A percentile compares a stretch with the other conserved stretches of the same genome.
Evolutionary conservation across 371 early-diverging fungal genomes (phyloP).

Genomic region (Catenaria anguillulae): DNA sequence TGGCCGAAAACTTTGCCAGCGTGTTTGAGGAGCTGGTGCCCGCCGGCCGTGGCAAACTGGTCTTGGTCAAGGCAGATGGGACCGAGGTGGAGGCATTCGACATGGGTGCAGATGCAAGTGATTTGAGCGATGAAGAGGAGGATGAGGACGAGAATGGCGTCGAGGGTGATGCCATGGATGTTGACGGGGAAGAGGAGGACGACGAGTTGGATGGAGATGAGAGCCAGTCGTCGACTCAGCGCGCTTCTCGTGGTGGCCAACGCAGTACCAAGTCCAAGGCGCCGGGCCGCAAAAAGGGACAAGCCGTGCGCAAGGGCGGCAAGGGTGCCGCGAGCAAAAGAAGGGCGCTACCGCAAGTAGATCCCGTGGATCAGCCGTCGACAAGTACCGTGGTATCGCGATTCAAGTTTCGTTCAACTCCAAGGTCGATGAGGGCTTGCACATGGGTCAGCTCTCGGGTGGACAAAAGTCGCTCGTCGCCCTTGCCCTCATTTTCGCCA

Average conservation of each 20-base stretch:
- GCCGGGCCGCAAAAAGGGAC: no score
- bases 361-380: no score
- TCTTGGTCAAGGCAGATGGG: constrained; percentile 46
- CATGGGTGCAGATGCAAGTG: constrained; percentile 6
- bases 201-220: no score
- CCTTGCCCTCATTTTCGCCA: constrained; percentile 94
- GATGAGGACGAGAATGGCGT: constrained; percentile 13
- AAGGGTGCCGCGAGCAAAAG: constrained; percentile 14
- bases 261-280: no score
- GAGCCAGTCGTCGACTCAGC: neutral
- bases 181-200: constrained; percentile 8
- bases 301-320: constrained; percentile 33
- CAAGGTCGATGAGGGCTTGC: constrained; percentile 72
- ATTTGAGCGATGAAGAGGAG: constrained; percentile 14
- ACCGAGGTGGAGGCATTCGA: neutral
- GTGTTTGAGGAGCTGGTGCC: constrained; percentile 88
- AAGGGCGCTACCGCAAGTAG: constrained; percentile 10
- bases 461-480: constrained; percentile 99
- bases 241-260: no score
- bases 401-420: constrained; percentile 77
- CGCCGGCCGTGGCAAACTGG: constrained; percentile 65
- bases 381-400: constrained; percentile 71
- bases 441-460: constrained; percentile 93
- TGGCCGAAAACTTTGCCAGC: constrained; percentile 66
- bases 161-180: constrained; percentile 13